Conservation (phyloP, 83 land plant species). For the Diphasiastrum complanatum region DNA sequence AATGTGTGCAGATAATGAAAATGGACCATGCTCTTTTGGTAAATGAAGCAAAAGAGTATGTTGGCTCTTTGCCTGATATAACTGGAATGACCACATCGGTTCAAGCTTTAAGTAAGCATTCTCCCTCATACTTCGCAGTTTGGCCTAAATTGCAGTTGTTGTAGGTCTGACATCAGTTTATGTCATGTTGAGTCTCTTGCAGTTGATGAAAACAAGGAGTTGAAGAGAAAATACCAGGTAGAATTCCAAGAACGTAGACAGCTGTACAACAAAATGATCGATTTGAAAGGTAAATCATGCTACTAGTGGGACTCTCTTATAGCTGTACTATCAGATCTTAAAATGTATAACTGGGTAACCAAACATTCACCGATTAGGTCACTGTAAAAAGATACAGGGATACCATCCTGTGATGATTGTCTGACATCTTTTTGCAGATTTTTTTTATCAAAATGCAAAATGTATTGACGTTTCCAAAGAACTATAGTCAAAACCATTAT, state of each 20-base stretch:
- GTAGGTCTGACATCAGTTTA: no score
- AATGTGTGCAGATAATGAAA: constrained; percentile 46
- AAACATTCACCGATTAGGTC: no score
- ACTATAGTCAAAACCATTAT: no score
- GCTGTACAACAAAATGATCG: constrained; percentile 78
- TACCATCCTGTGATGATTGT: no score
- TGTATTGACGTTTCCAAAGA: no score
- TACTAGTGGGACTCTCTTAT: background rate
- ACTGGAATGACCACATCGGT: constrained; percentile 37
- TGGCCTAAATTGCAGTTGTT: no score
- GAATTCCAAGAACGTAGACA: constrained; percentile 61
- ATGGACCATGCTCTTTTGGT: constrained; percentile 40
- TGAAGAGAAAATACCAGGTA: constrained; percentile 48
- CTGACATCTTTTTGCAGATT: no score
- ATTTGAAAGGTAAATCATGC: constrained; percentile 63
- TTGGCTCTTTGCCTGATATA: constrained; percentile 41
- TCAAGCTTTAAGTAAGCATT: constrained; percentile 41
- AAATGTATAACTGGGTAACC: background rate
- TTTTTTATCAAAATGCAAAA: no score
- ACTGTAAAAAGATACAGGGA: no score
- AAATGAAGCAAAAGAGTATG: constrained; percentile 41
- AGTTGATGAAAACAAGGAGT: constrained; percentile 43
- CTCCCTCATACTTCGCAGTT: background rate
- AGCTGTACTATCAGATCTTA: background rate
- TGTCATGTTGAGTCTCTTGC: no score